phyloP scores from a whole-genome alignment of 192 early-diverging fungal genomes.

The Podila horticola region DNA sequence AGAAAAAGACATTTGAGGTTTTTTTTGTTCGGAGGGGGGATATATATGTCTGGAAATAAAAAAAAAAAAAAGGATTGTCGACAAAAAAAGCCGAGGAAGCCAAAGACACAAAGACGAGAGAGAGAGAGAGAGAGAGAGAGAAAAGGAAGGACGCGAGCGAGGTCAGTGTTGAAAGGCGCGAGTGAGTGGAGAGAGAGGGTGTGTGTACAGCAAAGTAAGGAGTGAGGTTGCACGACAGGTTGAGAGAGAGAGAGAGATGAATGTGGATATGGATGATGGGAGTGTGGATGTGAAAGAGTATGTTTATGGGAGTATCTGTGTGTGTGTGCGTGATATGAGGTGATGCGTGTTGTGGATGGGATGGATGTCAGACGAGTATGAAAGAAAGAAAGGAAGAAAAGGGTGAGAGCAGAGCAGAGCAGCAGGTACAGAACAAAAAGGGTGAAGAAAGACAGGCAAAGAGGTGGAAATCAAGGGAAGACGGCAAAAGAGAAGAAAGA shows the following conservation, averaged over 20 bases:
- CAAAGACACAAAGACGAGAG: too few relatives aligned
- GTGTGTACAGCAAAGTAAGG: too few relatives aligned
- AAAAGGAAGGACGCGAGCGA: too few relatives aligned
- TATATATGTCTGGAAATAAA: background rate
- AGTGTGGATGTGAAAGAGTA: background rate
- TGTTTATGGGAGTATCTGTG: background rate
- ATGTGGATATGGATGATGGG: background rate
- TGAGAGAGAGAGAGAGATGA: background rate
- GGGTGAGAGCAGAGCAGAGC: background rate
- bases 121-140: too few relatives aligned
- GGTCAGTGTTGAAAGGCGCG: too few relatives aligned
- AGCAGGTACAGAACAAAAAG: constrained; percentile 1
- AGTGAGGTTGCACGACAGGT: too few relatives aligned
- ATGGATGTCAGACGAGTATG: background rate
- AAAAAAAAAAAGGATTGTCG: background rate
- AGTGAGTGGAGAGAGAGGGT: too few relatives aligned
- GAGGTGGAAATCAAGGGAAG: background rate
- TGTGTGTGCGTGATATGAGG: background rate
- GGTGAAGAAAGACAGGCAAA: background rate
- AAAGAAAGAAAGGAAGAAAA: background rate
- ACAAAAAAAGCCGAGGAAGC: too few relatives aligned
- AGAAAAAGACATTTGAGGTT: background rate
- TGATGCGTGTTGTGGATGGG: background rate
- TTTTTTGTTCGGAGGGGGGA: background rate
- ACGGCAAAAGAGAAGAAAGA: background rate